Conservation (phyloP, 495 filamentous ascomycete genomes). For the Neurospora sp. region DNA sequence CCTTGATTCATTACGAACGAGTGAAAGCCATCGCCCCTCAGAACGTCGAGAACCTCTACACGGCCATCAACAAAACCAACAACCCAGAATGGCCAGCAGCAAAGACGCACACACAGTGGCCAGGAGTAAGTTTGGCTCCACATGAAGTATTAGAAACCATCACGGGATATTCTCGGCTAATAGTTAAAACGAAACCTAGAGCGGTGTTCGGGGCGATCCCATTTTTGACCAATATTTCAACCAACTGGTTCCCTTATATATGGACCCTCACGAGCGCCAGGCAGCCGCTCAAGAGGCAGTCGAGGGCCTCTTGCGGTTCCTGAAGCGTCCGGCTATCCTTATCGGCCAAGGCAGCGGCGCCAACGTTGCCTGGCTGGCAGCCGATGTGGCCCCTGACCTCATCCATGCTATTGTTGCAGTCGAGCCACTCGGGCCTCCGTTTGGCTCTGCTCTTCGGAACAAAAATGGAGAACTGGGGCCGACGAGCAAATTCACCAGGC, state of each 20-base stretch:
- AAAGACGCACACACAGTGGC: slow-evolving; percentile 44
- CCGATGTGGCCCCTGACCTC: slow-evolving; percentile 34
- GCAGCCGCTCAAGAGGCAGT: slow-evolving; percentile 35
- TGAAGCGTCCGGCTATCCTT: slow-evolving; percentile 37
- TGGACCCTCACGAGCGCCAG: slow-evolving; percentile 29
- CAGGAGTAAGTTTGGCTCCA: slow-evolving; percentile 23
- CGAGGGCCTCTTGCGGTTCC: slow-evolving; percentile 20
- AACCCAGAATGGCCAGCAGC: slow-evolving; percentile 30
- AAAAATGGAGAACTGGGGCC: background rate
- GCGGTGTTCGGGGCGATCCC: slow-evolving; percentile 36
- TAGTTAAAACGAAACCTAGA: background rate
- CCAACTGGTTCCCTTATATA: background rate
- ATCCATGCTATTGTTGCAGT: slow-evolving; percentile 40
- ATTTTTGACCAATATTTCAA: slow-evolving; percentile 40
- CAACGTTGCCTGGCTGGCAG: slow-evolving; percentile 37
- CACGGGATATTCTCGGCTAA: background rate
- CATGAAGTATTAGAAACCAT: background rate
- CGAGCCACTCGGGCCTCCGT: slow-evolving; percentile 47
- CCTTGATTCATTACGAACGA: background rate
- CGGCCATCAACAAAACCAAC: slow-evolving; percentile 23
- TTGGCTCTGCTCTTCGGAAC: slow-evolving; percentile 10
- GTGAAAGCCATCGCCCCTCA: slow-evolving; percentile 4
- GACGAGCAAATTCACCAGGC: background rate
- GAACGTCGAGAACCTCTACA: slow-evolving; percentile 25
- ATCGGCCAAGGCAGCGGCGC: slow-evolving; percentile 46